phyloP scores from a whole-genome alignment of 805 yeast genomes.

The Candida mattraensis region DNA sequence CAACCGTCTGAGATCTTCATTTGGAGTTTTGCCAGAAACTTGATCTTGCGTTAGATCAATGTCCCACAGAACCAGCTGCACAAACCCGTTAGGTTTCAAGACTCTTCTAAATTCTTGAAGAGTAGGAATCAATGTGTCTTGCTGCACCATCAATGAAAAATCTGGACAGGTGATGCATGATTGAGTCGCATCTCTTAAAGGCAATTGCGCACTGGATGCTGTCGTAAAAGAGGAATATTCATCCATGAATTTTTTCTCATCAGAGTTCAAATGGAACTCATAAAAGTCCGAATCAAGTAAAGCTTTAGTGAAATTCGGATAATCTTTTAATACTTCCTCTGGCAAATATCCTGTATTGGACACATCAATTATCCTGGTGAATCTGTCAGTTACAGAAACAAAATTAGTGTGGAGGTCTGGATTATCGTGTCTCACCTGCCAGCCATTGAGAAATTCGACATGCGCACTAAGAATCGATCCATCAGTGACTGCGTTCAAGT shows the following conservation, averaged over 20 bases:
- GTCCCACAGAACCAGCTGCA: constrained; percentile 33
- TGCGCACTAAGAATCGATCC: constrained; percentile 27
- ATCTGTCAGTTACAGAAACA: constrained; percentile 25
- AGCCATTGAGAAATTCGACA: constrained; percentile 34
- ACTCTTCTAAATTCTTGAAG: constrained; percentile 32
- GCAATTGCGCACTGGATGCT: constrained; percentile 24
- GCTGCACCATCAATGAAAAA: constrained; percentile 20
- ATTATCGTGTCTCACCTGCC: constrained; percentile 34
- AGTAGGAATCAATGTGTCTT: constrained; percentile 18
- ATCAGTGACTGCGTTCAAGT: constrained; percentile 11
- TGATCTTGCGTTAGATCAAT: constrained; percentile 15
- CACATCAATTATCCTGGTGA: constrained; percentile 25
- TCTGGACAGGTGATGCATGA: constrained; percentile 31
- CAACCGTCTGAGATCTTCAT: constrained; percentile 19
- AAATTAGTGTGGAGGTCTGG: constrained; percentile 28
- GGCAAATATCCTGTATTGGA: constrained; percentile 25
- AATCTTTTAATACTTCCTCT: constrained; percentile 10
- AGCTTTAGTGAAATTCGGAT: constrained; percentile 25
- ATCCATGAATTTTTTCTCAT: constrained; percentile 27
- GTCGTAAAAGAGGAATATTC: constrained; percentile 35
- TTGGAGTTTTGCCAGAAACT: constrained; percentile 7
- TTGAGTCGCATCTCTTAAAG: constrained; percentile 30
- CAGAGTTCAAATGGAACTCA: constrained; percentile 17
- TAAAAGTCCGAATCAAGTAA: constrained; percentile 23
- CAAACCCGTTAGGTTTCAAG: constrained; percentile 30